Base-by-base conservation (phyloP, 2,329 filamentous ascomycete genomes). In the Penicillium sp. region DNA sequence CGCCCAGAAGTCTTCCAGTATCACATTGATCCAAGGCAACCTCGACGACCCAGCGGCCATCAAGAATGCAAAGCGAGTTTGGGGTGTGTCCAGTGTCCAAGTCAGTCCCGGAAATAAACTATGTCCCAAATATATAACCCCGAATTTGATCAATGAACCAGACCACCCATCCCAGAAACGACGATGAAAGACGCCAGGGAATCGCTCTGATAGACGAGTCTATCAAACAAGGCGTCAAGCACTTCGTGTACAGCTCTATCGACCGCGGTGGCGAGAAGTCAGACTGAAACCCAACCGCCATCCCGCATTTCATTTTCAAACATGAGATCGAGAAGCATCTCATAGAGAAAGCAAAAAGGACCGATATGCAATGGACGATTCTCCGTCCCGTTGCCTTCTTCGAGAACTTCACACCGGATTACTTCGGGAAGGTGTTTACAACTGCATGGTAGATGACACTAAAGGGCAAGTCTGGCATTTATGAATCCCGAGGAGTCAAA, bases 271-370 rank as follows among this genome's bases (percentile, higher is more conserved):
- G 85, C 44, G 79, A 82, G 38, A 71, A 72, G 2, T 77, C 76
- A 6, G 80, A 78, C 45, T 79, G 81, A 64, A 77, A 78, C 5
- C 74, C 79, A 0, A 87, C 85, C 0, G 66, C 76, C 0, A 77
- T 88, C 45, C 82, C 83, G 0, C 85, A 89, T 69, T 89, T 89
- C 68, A 77, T 78, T 56, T 78, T 71, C 62, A 89, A 89, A 68
- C 78, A 83, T 62, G 69, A 79, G 11, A 85, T 89, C 63, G 87
- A 89, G 72, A 72, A 81, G 50, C 77, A 89, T 60, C 78, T 89
- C n/a, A 72, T 81, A 31, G 73, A 80, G 26, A 73, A 75, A 34
- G 65, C 75, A 9, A 70, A 71, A 4, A 73, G 74, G 1, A 73
- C 74, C 1, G 69, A 64, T 0, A 85, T 86, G 83, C 72, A 72